Base-by-base conservation (phyloP, 208 protist species). In the Porcisia hertigi region DNA sequence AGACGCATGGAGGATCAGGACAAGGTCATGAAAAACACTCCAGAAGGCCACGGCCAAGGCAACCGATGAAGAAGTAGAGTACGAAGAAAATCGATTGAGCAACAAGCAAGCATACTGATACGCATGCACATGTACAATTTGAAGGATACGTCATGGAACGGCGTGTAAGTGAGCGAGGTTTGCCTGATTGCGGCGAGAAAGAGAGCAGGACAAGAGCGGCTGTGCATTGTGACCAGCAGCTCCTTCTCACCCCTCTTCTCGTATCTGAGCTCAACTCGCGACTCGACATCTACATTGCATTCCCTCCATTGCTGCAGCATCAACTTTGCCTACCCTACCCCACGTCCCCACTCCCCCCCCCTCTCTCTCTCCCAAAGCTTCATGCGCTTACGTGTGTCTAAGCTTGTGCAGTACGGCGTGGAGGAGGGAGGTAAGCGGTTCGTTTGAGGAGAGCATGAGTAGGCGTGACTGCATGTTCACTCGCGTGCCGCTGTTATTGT, bases 1-100 rank as follows among this genome's bases (percentile, higher is more conserved):
- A 36, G 58, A 30, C 30, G 12, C 9, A 25, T 30, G 20, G 43
- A 41, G 34, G n/a, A 57, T 36, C 69, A 58, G 25, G 63, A 78
- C 71, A 70, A 77, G 25, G 53, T 30, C 71, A 30, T 30, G 30
- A 30, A 30, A 30, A 30, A 0, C 30, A 30, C 62, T 58, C 69
- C 64, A 78, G 58, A 75, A 79, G 74, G 11, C 14, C 34, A 76
- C 49, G 6, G 63, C 52, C 25, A 80, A 30, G 70, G 62, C 12
- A 11, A n/a, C 57, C n/a, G 53, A 75, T 12, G 70, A 80, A 71
- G 79, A 14, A 6, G 23, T 25, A 9, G 30, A 18, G 60, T 4
- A 25, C 8, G 36, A 65, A 20, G 12, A 4, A 23, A 67, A 52
- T 34, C 69, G 63, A 77, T 76, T 66, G 49, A 45, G 25, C 41